Evolutionary conservation across 2,329 filamentous ascomycete species (phyloP).

Genomic region (Kalmusia sp.): DNA sequence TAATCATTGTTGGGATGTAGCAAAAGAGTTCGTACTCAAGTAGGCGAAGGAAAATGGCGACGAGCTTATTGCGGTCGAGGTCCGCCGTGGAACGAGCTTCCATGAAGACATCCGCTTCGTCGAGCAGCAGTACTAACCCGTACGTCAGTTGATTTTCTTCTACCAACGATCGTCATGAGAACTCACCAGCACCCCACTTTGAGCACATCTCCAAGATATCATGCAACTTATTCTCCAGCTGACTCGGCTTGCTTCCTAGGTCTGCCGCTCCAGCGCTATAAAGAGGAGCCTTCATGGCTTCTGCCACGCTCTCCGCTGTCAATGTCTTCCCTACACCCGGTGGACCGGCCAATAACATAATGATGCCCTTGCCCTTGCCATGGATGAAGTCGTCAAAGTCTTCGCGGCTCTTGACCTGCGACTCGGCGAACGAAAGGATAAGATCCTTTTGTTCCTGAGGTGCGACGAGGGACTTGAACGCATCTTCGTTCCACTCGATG

Average conservation of each 20-base stretch:
- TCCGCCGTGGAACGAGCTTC: constrained; percentile 74
- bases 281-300: constrained; percentile 11
- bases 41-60: constrained; percentile 83
- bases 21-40: constrained; percentile 59
- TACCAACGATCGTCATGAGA: too few relatives aligned
- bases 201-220: constrained; percentile 85
- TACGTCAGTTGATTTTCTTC: too few relatives aligned
- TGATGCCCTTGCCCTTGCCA: constrained; percentile 42
- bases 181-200: constrained; percentile 54
- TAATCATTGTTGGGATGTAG: too few relatives aligned
- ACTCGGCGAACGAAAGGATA: constrained; percentile 71
- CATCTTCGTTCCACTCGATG: constrained; percentile 52
- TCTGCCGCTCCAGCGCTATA: constrained; percentile 85
- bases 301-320: constrained; percentile 42
- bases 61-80: constrained; percentile 81
- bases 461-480: constrained; percentile 53
- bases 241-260: constrained; percentile 62
- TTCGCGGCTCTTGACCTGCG: constrained; percentile 61
- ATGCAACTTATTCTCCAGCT: constrained; percentile 75
- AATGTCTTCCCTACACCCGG: constrained; percentile 55
- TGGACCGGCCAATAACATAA: constrained; percentile 48
- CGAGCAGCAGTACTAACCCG: constrained; percentile 66
- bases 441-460: constrained; percentile 31
- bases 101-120: constrained; percentile 67
- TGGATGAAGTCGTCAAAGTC: constrained; percentile 47